Evolutionary conservation across 208 protist species (phyloP), one percentile per base, ranked within the genome.

Genomic region (Porcisia hertigi): DNA sequence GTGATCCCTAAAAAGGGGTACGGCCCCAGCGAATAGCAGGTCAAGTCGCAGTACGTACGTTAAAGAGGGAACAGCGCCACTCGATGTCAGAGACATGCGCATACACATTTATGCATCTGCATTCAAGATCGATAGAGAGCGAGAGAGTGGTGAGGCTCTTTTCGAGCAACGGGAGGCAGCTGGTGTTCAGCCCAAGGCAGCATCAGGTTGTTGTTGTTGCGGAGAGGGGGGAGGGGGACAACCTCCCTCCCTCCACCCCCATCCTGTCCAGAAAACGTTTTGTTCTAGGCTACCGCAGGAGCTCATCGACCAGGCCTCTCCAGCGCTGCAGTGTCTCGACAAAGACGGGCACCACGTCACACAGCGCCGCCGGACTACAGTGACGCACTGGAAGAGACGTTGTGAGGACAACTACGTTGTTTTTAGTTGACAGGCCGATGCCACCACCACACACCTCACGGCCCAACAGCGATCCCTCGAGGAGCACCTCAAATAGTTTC

Each of bases 261-360:
- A 63, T 45, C 16, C 9, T 45, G 7, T 11, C 30, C 52, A 7
- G 43, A 52, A 3, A 5, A 14, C 41, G 34, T 7, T 69, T 49
- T 3, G 9, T 49, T 9, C 7, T 9, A 3, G 25, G 47, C 36
- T 71, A 85, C 39, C 55, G 45, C 60, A 89, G 23, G 16, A 94
- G 80, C 73, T 94, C 90, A 20, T 86, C 80, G 34, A 94, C 64
- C 30, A 94, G 80, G 9, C 63, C 65, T 11, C 90, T 80, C 92
- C 92, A 96, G 14, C 90, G 89, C n/a, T 36, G 70, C 7, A 96
- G 60, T 2, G 86, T 90, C 76, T 92, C 89, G 12, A 94, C 86
- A 80, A 94, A 96, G 12, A 75, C 25, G 11, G 92, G 92, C 76
- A 92, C 87, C 45, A 78, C 83, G 0, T 90, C 84, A 55, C 73